Conservation (phyloP, 768 basidiomycete genomes). For the Amanita exitialis region DNA sequence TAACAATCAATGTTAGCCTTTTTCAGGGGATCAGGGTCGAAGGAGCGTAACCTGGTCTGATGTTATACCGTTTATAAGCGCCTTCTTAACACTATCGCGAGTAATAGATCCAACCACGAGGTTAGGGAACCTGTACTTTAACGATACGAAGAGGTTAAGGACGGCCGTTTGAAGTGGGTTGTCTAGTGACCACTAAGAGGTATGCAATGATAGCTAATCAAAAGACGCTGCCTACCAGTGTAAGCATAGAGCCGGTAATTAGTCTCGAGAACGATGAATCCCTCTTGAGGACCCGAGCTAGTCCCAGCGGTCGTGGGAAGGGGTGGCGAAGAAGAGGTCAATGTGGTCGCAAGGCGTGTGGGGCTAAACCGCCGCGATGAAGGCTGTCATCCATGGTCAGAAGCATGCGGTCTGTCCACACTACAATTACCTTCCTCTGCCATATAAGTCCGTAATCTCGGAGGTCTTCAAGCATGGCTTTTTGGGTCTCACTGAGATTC, state of each 20-base stretch:
- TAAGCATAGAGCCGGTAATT: conserved; percentile 99
- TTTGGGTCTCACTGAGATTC: conserved; percentile 67
- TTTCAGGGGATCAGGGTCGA: conserved; percentile 12
- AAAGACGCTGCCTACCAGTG: conserved; percentile 51
- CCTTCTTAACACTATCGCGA: conserved; percentile 90
- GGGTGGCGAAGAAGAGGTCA: conserved; percentile 84
- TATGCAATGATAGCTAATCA: conserved; percentile 13
- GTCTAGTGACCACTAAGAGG: conserved; percentile 35
- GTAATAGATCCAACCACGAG: conserved; percentile 94
- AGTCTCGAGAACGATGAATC: conserved; percentile 95
- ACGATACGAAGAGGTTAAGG: conserved; percentile 82
- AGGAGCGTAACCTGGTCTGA: conserved; percentile 72
- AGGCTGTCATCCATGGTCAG: conserved; percentile 33
- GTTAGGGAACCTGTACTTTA: conserved; percentile 94
- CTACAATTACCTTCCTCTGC: conserved; percentile 56
- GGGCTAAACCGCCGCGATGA: conserved; percentile 82
- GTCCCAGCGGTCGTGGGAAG: conserved; percentile 55
- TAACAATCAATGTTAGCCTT: conserved; percentile 10
- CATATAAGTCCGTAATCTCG: conserved; percentile 93
- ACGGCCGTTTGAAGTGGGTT: conserved; percentile 96
- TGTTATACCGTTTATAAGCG: conserved; percentile 89
- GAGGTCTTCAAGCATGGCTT: conserved; percentile 84
- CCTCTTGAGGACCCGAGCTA: conserved; percentile 55
- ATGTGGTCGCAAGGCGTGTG: conserved; percentile 87
- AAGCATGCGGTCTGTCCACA: conserved; percentile 11